phyloP scores from a whole-genome alignment of 176 grass and related monocot species.

The Tillandsia fasciculata region DNA sequence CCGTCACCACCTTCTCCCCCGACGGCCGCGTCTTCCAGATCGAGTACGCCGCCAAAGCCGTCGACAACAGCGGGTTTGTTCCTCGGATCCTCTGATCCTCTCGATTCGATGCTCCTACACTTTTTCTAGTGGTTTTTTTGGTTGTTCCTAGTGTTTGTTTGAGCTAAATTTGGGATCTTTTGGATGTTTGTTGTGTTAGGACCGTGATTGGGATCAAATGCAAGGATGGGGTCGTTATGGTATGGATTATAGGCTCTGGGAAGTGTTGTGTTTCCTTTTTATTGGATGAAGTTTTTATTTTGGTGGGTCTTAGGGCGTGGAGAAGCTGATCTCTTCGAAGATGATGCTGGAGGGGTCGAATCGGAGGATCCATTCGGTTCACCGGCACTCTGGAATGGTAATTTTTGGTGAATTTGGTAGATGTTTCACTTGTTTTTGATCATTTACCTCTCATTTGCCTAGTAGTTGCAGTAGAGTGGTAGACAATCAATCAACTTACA shows the following conservation, averaged over 20 bases:
- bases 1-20: slow-evolving; percentile 81
- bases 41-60: slow-evolving; percentile 78
- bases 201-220: slow-evolving; percentile 90
- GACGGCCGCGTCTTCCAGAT: slow-evolving; percentile 89
- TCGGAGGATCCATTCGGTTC: slow-evolving; percentile 72
- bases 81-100: neutral
- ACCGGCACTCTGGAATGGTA: slow-evolving; percentile 71
- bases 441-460: neutral
- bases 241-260: slow-evolving; percentile 15
- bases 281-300: slow-evolving; percentile 2
- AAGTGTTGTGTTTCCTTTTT: neutral
- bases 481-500: neutral
- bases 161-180: slow-evolving; percentile 12
- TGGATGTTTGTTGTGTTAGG: slow-evolving; percentile 22
- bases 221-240: slow-evolving; percentile 83
- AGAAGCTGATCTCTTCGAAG: slow-evolving; percentile 77
- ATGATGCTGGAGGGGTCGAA: slow-evolving; percentile 80
- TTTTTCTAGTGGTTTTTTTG: neutral
- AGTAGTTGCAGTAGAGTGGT: neutral
- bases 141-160: neutral
- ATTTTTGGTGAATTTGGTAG: neutral
- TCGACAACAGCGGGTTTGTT: slow-evolving; percentile 84
- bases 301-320: slow-evolving; percentile 41
- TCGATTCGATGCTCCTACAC: slow-evolving; percentile 1
- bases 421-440: neutral